phyloP scores from a whole-genome alignment of 2,329 filamentous ascomycete genomes.

The Teratosphaeriaceae sp. region DNA sequence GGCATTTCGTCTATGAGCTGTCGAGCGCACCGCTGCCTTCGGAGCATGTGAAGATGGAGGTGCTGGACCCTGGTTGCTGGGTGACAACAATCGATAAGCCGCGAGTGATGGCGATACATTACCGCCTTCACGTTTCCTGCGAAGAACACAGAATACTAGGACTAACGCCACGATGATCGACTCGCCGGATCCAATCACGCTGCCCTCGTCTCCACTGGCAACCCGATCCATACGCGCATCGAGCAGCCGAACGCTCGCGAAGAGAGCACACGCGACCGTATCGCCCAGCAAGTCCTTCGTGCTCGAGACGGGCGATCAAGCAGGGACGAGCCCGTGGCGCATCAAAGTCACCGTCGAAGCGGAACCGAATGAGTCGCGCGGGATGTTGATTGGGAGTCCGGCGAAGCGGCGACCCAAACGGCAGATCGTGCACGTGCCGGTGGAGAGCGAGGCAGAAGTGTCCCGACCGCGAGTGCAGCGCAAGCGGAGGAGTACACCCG shows the following conservation, averaged over 20 bases:
- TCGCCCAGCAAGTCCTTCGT: constrained; percentile 41
- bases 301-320: constrained; percentile 33
- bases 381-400: constrained; percentile 19
- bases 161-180: constrained; percentile 8
- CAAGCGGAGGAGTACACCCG: constrained; percentile 26
- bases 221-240: constrained; percentile 26
- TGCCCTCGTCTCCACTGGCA: constrained; percentile 27
- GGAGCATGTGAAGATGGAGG: too few species aligned
- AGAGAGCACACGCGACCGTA: constrained; percentile 9
- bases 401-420: constrained; percentile 10
- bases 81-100: constrained; percentile 1
- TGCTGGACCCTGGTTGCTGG: too few species aligned
- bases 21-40: too few species aligned
- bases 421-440: constrained; percentile 32
- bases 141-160: too few species aligned
- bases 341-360: constrained; percentile 47
- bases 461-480: constrained; percentile 15
- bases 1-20: too few species aligned
- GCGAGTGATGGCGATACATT: too few species aligned
- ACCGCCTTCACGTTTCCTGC: too few species aligned
- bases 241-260: constrained; percentile 11
- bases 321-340: constrained; percentile 39
- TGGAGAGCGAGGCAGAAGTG: too few species aligned
- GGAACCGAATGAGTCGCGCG: constrained; percentile 34
- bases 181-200: constrained; percentile 29